A percentile compares a stretch with the other conserved stretches of the same genome.
Conservation (phyloP, 2,329 filamentous ascomycete species). For the Gaeumannomyces sp. region DNA sequence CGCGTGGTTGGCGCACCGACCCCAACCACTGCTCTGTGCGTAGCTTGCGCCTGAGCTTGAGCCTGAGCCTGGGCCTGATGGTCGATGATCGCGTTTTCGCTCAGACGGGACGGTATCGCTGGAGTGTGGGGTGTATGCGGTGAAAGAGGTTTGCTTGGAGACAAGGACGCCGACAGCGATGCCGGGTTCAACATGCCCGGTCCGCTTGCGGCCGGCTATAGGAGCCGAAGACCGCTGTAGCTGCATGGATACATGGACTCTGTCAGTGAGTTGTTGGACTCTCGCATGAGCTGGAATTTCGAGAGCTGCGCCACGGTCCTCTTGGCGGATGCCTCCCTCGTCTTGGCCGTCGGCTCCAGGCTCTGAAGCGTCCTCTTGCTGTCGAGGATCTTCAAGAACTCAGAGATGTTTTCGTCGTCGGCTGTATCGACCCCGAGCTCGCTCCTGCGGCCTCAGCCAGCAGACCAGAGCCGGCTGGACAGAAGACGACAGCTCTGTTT, state of each 20-base stretch:
- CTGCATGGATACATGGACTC: conserved; percentile 87
- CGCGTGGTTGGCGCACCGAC: conserved; percentile 18
- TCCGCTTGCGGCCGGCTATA: conserved; percentile 55
- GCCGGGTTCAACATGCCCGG: conserved; percentile 65
- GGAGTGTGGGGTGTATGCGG: conserved; percentile 90
- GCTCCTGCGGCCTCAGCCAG: conserved; percentile 64
- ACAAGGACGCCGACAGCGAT: conserved; percentile 78
- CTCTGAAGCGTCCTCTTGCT: conserved; percentile 79
- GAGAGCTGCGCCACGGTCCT: conserved; percentile 73
- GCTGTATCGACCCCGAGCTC: conserved; percentile 61
- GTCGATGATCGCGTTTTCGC: conserved; percentile 79
- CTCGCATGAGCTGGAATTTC: conserved; percentile 82
- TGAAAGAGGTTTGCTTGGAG: conserved; percentile 82
- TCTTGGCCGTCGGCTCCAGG: conserved; percentile 60
- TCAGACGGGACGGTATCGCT: conserved; percentile 87
- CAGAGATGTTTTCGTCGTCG: conserved; percentile 89
- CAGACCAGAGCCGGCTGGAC: conserved; percentile 69
- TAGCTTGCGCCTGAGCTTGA: conserved; percentile 21
- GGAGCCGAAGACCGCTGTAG: conserved; percentile 74
- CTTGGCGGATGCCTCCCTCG: conserved; percentile 64
- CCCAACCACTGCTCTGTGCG: conserved; percentile 19
- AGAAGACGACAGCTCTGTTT: conserved; percentile 69
- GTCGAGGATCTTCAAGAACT: conserved; percentile 85
- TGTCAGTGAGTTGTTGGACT: conserved; percentile 80
- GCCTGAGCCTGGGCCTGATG: conserved; percentile 46